Conservation (phyloP, 75 land plant genomes). For the Selaginella tamariscina region DNA sequence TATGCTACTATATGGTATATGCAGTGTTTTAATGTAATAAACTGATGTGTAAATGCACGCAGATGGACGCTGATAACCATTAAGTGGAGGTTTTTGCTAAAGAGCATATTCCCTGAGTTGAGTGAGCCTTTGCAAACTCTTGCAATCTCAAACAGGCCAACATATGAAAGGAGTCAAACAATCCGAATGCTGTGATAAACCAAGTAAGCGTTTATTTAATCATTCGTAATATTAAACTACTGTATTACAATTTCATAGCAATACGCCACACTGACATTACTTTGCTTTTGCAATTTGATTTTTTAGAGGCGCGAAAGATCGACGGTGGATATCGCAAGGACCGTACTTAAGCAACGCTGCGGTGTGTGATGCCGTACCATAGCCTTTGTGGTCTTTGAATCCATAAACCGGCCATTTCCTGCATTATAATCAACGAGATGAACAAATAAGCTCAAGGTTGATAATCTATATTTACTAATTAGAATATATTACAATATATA, state of each 20-base stretch:
- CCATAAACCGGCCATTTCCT: conserved; percentile 29
- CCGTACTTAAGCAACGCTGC: conserved; percentile 26
- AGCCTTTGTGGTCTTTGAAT: conserved; percentile 28
- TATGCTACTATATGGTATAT: too few relatives aligned
- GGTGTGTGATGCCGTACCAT: conserved; percentile 24
- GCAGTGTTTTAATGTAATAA: too few relatives aligned
- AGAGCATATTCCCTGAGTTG: conserved; percentile 22
- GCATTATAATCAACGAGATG: not conserved
- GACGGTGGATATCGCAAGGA: conserved; percentile 28
- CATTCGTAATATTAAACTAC: not conserved
- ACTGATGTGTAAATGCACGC: not conserved
- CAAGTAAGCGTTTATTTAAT: not conserved
- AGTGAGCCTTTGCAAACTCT: conserved; percentile 23
- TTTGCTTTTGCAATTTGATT: conserved; percentile 2
- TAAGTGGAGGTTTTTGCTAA: conserved; percentile 22
- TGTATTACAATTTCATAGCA: not conserved
- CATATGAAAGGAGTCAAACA: not conserved
- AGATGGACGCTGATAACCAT: conserved; percentile 21
- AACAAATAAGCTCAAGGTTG: not conserved
- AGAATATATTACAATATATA: too few relatives aligned
- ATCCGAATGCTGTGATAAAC: not conserved
- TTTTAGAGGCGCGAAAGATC: conserved; percentile 26
- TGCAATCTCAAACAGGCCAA: conserved; percentile 10
- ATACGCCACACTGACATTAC: not conserved
- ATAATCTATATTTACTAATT: too few relatives aligned